A percentile compares a stretch with the other conserved stretches of the same genome.
These are phyloP conservation scores for Acephala macrosclerotiorum DNA, from an alignment of 2,329 filamentous ascomycete genomes.

Conservation along the genomic window DNA sequence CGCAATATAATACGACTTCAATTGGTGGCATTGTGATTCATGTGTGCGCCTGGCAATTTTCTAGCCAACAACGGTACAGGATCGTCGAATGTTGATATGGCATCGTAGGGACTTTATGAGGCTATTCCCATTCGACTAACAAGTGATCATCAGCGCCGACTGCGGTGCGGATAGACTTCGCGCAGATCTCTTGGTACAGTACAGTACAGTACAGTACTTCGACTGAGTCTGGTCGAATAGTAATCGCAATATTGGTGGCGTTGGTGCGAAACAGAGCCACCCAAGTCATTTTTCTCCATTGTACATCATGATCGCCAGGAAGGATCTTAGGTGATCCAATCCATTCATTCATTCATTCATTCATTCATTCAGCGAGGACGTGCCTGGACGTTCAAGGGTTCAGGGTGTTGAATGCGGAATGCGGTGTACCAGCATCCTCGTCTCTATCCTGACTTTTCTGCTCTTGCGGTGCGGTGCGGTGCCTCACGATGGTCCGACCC, in stretches of 20 bases:
- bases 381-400: neutral
- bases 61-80: no score
- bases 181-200: neutral
- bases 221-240: neutral
- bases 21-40: neutral
- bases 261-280: neutral
- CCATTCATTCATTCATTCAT: neutral
- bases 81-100: neutral
- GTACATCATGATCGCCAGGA: neutral
- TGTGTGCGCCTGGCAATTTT: neutral
- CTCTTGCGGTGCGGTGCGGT: neutral
- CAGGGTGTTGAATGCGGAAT: conserved; percentile 7
- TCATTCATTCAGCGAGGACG: neutral
- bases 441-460: neutral
- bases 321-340: neutral
- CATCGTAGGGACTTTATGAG: neutral
- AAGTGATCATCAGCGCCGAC: neutral
- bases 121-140: neutral
- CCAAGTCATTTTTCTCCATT: neutral
- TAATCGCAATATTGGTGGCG: neutral
- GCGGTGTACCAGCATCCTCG: neutral
- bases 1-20: neutral
- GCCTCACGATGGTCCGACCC: conserved; percentile 2
- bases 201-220: no score
- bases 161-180: neutral